Evolutionary conservation across 2,329 filamentous ascomycete species (phyloP), one percentile per base, ranked within the genome.

Genomic region (Lachnellula arida): DNA sequence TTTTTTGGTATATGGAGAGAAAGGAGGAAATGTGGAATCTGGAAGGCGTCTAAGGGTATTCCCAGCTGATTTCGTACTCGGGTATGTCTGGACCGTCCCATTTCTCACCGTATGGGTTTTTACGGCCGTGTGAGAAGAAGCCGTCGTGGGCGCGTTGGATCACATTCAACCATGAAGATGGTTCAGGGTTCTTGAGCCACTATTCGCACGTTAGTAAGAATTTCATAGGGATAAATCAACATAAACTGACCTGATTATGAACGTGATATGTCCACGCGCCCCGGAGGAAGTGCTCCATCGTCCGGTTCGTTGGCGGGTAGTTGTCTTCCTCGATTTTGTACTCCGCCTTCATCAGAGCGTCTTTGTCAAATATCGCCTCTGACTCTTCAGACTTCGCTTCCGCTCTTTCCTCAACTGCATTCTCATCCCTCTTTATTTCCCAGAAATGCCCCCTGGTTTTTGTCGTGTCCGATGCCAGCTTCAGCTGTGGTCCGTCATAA

Each of bases 211-310:
- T 32, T 53, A 37, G 58, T 68, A 50, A 65, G 57, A 54, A 39
- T 39, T 25, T 22, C 23, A 14, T 1, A 23, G 23, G 17, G 48
- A 7, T n/a, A 42, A 39, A 28, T 28, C 42, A 40, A 17, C 32
- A 32, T 12, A 51, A 58, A 44, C 74, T 68, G 68, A 80, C 78
- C 71, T 80, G 79, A 60, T 81, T 81, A 63, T 82, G 79, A 57
- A 81, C 76, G 64, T 82, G 79, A 64, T 81, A 82, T 28, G 77
- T 81, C 77, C 77, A 82, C 22, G 78, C 76, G 1, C 79, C 79
- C 5, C 75, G 72, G 70, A 81, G 81, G 68, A 81, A 82, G 62
- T 81, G 78, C 63, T 79, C 76, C 48, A 81, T 55, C 0, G 78
- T 81, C 40, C 79, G 73, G 62, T 81, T 81, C 59, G 77, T 81